phyloP scores from a whole-genome alignment of 352 stramenopile species.

The Phytophthora fragariae region DNA sequence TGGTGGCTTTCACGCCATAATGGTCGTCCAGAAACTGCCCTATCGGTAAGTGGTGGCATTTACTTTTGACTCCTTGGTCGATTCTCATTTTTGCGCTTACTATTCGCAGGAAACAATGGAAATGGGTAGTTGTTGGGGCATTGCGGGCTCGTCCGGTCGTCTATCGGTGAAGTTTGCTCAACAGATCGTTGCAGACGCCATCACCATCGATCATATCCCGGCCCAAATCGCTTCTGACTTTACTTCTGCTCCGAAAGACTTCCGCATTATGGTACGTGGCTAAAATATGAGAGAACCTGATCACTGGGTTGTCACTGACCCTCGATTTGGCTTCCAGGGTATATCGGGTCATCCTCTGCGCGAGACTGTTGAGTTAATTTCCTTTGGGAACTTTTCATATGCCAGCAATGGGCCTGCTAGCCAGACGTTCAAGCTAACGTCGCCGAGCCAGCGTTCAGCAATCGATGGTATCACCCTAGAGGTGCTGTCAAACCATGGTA shows the following conservation, averaged over 20 bases:
- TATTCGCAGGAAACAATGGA: constrained; percentile 77
- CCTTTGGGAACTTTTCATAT: constrained; percentile 84
- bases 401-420: constrained; percentile 51
- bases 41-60: constrained; percentile 58
- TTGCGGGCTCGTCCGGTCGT: constrained; percentile 59
- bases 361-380: constrained; percentile 57
- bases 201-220: constrained; percentile 87
- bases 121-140: constrained; percentile 85
- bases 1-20: constrained; percentile 87
- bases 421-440: constrained; percentile 75
- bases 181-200: constrained; percentile 66
- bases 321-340: constrained; percentile 37
- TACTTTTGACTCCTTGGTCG: neutral
- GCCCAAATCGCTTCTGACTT: constrained; percentile 76
- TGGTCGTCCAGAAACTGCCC: constrained; percentile 72
- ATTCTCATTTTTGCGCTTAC: neutral
- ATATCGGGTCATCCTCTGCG: constrained; percentile 50
- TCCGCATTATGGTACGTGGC: constrained; percentile 63
- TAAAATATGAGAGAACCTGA: neutral
- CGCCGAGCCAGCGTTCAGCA: constrained; percentile 52
- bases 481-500: constrained; percentile 84
- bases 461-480: constrained; percentile 82
- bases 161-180: constrained; percentile 80
- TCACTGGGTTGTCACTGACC: neutral
- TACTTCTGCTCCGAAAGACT: constrained; percentile 67